Base-by-base conservation (phyloP, 2,329 filamentous ascomycete species). In the Pseudomassariella vexata region DNA sequence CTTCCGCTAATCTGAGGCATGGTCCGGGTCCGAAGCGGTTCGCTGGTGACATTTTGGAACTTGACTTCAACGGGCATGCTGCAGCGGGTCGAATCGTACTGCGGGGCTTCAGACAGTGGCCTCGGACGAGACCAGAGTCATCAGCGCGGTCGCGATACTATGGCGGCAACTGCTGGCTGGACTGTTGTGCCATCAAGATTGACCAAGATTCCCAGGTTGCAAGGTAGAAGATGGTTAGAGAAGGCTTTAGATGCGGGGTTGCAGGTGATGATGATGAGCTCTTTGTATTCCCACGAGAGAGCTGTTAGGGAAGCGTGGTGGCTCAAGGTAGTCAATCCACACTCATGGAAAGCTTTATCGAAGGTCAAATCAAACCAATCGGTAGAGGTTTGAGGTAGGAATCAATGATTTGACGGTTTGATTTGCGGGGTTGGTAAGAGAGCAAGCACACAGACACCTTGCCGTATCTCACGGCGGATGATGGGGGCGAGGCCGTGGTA, bases 71-170 rank as follows among this genome's bases (percentile, higher is more conserved):
- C 50, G 49, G 58, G 55, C 56, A 60, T 59, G 44, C 47, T 48
- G 46, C 47, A 44, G 45, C 43, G 45, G 42, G 26, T 20, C 24
- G 63, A 54, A 60, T 65, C 49, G 53, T 64, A 56, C 59, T 57
- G 53, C 52, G 52, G 47, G 57, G 50, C 52, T 59, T 56, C 57
- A 63, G 62, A 66, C 63, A 57, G 55, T 66, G 63, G 60, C 56
- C 63, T 68, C 65, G 62, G 41, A 42, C 22, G 44, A 54, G 68
- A 66, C 70, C 61, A 63, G 56, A 60, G 68, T 73, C 72, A 65
- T 74, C 70, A 74, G 70, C 67, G 68, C 68, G 63, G 66, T 74
- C 68, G 71, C 69, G 66, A 70, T 69, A 65, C 62, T 50, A 41
- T 45, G 41, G 47, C 47, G 46, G 53, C 45, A 60, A 60, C 60